Percentiles rank a stretch among this genome's conserved stretches.
phyloP scores from a whole-genome alignment of 2,329 filamentous ascomycete species.

The Ophiocordyceps camponoti-rufipedis region DNA sequence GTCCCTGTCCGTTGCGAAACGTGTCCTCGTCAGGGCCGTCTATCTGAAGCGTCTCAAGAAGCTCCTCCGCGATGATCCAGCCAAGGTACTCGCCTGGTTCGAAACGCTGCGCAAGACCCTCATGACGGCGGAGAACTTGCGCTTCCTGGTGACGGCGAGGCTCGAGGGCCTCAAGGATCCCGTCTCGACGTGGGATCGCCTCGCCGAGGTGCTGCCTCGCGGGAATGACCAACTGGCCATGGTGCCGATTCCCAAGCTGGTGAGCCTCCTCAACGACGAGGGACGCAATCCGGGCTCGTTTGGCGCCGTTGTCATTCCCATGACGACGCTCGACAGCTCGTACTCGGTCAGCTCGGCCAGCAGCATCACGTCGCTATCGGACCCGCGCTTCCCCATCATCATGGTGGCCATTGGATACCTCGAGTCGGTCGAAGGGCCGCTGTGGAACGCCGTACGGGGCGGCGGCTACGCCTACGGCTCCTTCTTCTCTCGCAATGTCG shows the following conservation, averaged over 20 bases:
- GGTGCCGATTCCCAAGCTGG: slow-evolving; percentile 50
- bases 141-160: slow-evolving; percentile 69
- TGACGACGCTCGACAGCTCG: slow-evolving; percentile 84
- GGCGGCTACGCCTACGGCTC: slow-evolving; percentile 87
- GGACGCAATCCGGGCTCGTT: slow-evolving; percentile 59
- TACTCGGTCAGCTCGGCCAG: slow-evolving; percentile 61
- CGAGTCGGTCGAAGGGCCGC: slow-evolving; percentile 79
- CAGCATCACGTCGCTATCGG: slow-evolving; percentile 56
- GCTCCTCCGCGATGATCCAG: slow-evolving; percentile 58
- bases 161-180: slow-evolving; percentile 55
- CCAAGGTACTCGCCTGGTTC: slow-evolving; percentile 59
- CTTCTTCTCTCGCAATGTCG: slow-evolving; percentile 58
- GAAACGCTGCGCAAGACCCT: slow-evolving; percentile 58
- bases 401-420: slow-evolving; percentile 84
- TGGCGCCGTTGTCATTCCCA: slow-evolving; percentile 64
- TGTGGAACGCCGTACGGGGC: slow-evolving; percentile 86
- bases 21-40: slow-evolving; percentile 68
- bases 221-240: slow-evolving; percentile 23
- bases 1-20: slow-evolving; percentile 59
- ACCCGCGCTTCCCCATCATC: slow-evolving; percentile 64
- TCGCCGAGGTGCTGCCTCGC: slow-evolving; percentile 20
- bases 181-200: slow-evolving; percentile 56
- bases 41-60: slow-evolving; percentile 77
- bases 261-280: slow-evolving; percentile 54
- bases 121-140: slow-evolving; percentile 71